Evolutionary conservation across 164 flowering plant genomes (phyloP).

Genomic region (Aristolochia californica): DNA sequence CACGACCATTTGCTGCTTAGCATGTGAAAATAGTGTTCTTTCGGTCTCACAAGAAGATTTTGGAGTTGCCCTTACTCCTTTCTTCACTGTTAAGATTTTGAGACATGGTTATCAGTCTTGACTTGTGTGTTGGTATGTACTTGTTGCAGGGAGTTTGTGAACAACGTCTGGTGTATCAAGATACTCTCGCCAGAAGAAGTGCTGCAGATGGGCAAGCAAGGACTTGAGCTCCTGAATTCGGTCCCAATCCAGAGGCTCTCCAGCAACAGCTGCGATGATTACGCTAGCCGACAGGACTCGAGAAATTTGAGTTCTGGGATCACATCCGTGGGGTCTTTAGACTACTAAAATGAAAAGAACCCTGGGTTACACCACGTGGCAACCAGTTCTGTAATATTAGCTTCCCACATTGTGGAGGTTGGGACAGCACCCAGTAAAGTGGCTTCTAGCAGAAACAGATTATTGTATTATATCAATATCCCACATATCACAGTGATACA

Average conservation of each 20-base stretch:
- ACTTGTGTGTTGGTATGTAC: background rate
- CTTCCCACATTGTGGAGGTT: constrained; percentile 1
- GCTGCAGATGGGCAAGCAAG: constrained; percentile 79
- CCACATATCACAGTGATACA: constrained; percentile 6
- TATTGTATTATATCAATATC: constrained; percentile 5
- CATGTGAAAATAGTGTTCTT: too few species aligned
- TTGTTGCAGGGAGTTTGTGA: constrained; percentile 81
- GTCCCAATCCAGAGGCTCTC: constrained; percentile 52
- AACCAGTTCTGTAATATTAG: constrained; percentile 20
- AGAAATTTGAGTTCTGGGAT: constrained; percentile 55
- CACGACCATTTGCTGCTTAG: too few species aligned
- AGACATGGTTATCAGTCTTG: background rate
- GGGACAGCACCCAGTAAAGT: background rate
- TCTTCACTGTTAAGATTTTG: too few species aligned
- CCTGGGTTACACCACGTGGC: constrained; percentile 2
- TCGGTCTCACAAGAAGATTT: too few species aligned
- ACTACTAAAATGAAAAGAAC: constrained; percentile 30
- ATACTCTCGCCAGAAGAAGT: constrained; percentile 92
- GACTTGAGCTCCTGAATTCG: constrained; percentile 49
- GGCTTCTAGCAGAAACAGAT: background rate
- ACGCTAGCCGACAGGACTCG: constrained; percentile 35
- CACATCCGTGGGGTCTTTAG: constrained; percentile 55
- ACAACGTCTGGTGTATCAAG: constrained; percentile 83
- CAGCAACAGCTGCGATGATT: constrained; percentile 47
- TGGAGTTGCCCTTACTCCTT: too few species aligned